These are phyloP conservation scores for Larix kaempferi DNA, from an alignment of 75 land plant genomes.

Conservation along the genomic window DNA sequence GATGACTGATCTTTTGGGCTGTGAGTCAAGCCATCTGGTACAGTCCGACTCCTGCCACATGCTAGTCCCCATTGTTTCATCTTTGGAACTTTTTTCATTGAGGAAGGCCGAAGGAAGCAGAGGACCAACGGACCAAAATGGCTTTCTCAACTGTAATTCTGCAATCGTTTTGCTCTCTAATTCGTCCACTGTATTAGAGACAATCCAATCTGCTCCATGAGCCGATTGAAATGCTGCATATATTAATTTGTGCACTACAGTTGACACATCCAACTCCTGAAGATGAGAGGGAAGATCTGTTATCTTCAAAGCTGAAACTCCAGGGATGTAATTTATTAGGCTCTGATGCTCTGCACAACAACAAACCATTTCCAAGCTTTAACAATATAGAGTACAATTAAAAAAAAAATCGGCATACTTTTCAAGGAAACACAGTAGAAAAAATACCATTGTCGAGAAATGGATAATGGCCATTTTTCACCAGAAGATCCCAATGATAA, in stretches of 20 bases:
- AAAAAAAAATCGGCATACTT: neutral
- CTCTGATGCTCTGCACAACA: constrained; percentile 10
- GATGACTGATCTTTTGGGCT: constrained; percentile 37
- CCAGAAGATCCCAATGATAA: constrained; percentile 34
- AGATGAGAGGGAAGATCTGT: constrained; percentile 42
- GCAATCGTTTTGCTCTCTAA: constrained; percentile 29
- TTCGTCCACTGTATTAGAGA: constrained; percentile 42
- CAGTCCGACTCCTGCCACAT: constrained; percentile 47
- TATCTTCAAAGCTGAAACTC: constrained; percentile 22
- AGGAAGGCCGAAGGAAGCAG: constrained; percentile 34
- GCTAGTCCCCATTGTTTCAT: constrained; percentile 16
- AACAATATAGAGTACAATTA: neutral
- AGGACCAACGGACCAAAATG: constrained; percentile 40
- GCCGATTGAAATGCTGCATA: constrained; percentile 33
- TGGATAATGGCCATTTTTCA: constrained; percentile 22
- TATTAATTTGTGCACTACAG: constrained; percentile 18
- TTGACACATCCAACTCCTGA: constrained; percentile 20
- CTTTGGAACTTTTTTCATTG: neutral
- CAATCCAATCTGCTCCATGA: constrained; percentile 27
- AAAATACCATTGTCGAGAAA: constrained; percentile 21
- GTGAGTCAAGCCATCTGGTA: constrained; percentile 36
- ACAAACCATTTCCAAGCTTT: neutral
- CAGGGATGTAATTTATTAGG: constrained; percentile 42
- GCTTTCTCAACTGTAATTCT: constrained; percentile 17
- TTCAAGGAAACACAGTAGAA: neutral